Base-by-base conservation (phyloP, 2,329 filamentous ascomycete genomes). In the Botrytis aclada region DNA sequence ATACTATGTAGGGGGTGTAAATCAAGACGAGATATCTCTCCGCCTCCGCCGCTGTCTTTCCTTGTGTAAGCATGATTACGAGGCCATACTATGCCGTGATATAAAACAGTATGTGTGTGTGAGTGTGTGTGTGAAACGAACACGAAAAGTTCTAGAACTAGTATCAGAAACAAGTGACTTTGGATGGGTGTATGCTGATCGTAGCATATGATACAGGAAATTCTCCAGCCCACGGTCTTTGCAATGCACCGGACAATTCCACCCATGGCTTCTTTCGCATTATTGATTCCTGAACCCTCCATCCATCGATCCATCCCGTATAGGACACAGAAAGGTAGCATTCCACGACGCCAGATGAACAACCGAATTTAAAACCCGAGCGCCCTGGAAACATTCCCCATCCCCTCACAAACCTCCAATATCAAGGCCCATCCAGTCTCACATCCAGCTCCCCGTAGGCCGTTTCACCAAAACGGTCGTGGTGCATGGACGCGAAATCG, bases 381-480 rank as follows among this genome's bases (percentile, higher is more conserved):
- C 34, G 18, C 12, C 58, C 58, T 61, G 4, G 12, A 25, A 22
- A n/a, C n/a, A 16, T 8, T 20, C 32, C 34, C 47, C n/a, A n/a
- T n/a, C 39, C 34, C 22, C 25, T 39, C 60, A 39, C 34, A 25
- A n/a, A n/a, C 25, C 4, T n/a, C 22, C n/a, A 18, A 56, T 29
- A 6, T 29, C 18, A 56, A 56, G 32, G 20, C 5, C 32, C 37
- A 39, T 34, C 32, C 22, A 18, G n/a, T 29, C 18, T 39, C 45
- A 37, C 25, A 5, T 37, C 64, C 34, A 56, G n/a, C 37, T 20
- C 18, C 18, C 39, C 51, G n/a, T 29, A 56, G 14, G 51, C 47
- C 65, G 65, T 69, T 69, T 69, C 65, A 69, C 47, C 65, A 56
- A 56, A 69, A 69, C 65, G 65, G 65, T 69, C 65, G 18, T 22